Evolutionary conservation across 2,329 filamentous ascomycete species (phyloP), one percentile per base, ranked within the genome.

Genomic region (Aspergillus ustus): DNA sequence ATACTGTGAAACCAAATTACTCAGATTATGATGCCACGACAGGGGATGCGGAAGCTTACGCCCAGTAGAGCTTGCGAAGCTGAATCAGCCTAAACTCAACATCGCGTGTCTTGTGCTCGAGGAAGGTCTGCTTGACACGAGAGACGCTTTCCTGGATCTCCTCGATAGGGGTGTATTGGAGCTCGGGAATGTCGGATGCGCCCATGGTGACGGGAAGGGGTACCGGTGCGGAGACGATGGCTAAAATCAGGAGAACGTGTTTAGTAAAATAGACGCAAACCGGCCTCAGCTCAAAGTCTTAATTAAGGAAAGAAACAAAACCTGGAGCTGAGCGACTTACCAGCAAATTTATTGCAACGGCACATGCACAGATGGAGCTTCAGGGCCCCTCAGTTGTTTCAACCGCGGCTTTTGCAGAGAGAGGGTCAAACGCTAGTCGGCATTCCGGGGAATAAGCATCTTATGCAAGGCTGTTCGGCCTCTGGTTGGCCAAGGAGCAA

Each of bases 11-110:
- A 15, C 22, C 6, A 31, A 57, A 45, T 51, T 34, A 37, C 66
- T 68, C 51, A 69, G 61, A 51, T 44, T 34, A 57, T 25, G 53
- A 59, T 29, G 45, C 43, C 50, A 60, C 31, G 20, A 40, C 46
- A n/a, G 29, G 52, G 43, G 22, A 4, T 46, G 7, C 5, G 45
- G 49, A 44, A 28, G 73, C 77, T 77, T 68, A 84, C 82, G 86
- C 93, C 95, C 95, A 98, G 83, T 97, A 98, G 60, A 98, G 88
- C 84, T 93, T 94, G 70, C 93, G 90, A 63, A 99, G 87, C 83
- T 98, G 95, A 58, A 87, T 84, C 65, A 93, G 83, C 66, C 95
- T 89, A 81, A 90, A 98, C 71, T 91, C 85, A 63, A 97, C 75
- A 58, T 91, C 85, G 74, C 92, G 92, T 48, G 93, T 97, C 80